Evolutionary conservation across 768 basidiomycete genomes (phyloP), one percentile per base, ranked within the genome.

Genomic region (Agaricus blazei): DNA sequence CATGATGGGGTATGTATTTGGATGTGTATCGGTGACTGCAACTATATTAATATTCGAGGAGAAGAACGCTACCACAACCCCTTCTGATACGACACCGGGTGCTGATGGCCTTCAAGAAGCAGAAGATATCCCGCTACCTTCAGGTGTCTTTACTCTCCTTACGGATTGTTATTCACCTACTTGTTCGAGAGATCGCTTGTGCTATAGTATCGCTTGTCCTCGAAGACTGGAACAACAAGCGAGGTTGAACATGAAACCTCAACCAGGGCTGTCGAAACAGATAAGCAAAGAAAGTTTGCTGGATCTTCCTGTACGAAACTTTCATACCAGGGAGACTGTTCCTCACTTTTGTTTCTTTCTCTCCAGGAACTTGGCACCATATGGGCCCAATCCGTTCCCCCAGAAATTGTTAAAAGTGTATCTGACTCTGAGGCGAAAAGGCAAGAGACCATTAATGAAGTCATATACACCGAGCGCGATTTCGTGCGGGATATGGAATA

Each of bases 401-500:
- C 90, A 68, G 95, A 98, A 67, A 85, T 99, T 38, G 85, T 90
- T 31, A 91, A 95, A 63, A 90, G 88, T 64, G 93, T 98, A 24
- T 88, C 89, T 3, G 95, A 97, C 56, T 78, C 77, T 26, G 96
- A 99, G 77, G 97, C 95, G 80, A 94, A 82, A 69, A 82, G 96
- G 1, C 96, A 98, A 68, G 97, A 99, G 69, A 92, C 93, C 23
- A 98, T 99, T 75, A 98, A 98, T 66, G 97, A 99, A 73, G 92
- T 97, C 61, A 80, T 86, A 34, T 87, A 87, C 62, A 99, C 97
- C 7, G 97, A 98, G 67, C 82, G 95, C 27, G 97, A 98, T 72
- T 98, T 99, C 69, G 95, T 99, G 44, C 82, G 93, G 54, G 97
- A 98, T 71, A 84, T 98, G 84, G 97, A 99, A 70, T 98, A 98